Percentiles rank a stretch among this genome's conserved stretches.
Evolutionary conservation across 257 asterid genomes (phyloP).

Genomic region (Salvia splendens): DNA sequence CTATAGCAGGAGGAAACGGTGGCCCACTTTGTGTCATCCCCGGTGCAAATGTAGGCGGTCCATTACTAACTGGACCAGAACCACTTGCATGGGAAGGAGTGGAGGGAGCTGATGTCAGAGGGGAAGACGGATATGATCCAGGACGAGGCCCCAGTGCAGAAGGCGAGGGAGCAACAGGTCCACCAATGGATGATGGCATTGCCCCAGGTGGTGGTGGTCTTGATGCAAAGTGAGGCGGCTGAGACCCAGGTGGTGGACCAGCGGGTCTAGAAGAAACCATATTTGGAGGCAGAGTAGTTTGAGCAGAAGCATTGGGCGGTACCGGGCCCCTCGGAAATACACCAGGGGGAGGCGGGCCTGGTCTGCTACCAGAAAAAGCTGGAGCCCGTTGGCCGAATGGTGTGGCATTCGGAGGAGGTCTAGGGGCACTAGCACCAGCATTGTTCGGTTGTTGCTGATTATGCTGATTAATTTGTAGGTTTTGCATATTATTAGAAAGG

Average conservation of each 20-base stretch:
- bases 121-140: constrained; percentile 55
- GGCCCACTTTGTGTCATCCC: constrained; percentile 57
- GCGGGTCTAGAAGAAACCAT: constrained; percentile 52
- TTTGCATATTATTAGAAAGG: constrained; percentile 78
- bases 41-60: constrained; percentile 61
- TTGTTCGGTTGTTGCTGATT: constrained; percentile 59
- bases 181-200: constrained; percentile 56
- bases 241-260: constrained; percentile 64
- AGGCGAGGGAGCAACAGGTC: constrained; percentile 48
- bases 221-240: constrained; percentile 67
- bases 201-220: constrained; percentile 83
- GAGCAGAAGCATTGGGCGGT: constrained; percentile 66
- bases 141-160: constrained; percentile 61
- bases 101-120: constrained; percentile 51
- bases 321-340: constrained; percentile 57
- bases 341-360: constrained; percentile 82
- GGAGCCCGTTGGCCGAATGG: constrained; percentile 86
- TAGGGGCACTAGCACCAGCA: constrained; percentile 49
- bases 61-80: constrained; percentile 60
- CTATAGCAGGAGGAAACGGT: constrained; percentile 61
- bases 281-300: constrained; percentile 54
- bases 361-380: constrained; percentile 65
- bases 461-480: constrained; percentile 66
- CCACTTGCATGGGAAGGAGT: constrained; percentile 44
- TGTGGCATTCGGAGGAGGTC: constrained; percentile 52